Base-by-base conservation (phyloP, 106 monocot species). In the Agapanthus africanus region DNA sequence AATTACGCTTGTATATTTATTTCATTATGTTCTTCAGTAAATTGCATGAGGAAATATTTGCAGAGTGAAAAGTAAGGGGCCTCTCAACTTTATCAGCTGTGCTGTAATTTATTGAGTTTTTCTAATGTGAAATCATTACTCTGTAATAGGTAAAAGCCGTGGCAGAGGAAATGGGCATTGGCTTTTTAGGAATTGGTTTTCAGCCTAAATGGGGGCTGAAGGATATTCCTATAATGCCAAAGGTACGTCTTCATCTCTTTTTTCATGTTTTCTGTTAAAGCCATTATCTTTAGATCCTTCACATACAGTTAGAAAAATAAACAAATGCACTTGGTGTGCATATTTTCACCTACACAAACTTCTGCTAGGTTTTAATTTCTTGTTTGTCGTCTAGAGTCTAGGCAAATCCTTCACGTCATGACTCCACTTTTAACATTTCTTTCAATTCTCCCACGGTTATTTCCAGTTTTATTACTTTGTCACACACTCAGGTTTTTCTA, bases 181-280 rank as follows among this genome's bases (percentile, higher is more conserved):
- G 99, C 67, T 99, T 99, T 76, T 72, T 99, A 28, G 99, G 99
- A 69, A 81, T 90, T 85, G 99, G 99, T 49, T 99, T 93, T 75
- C 99, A 93, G 77, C 99, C 99, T 68, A 99, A 99, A 77, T 99
- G 93, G 93, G 77, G 38, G 35, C 31, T 72, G 34, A 90, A 81
- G 42, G 99, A 99, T 67, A 99, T 93, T 40, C 99, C 99, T 34
- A 78, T 99, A 60, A 99, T 99, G 99, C 99, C 99, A 11, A 99
- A 99, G 85, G 99, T 93, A 73, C 37, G 27, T 28, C 15, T 72
- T 61, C 26, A 61, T 44, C 30, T 30, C n/a, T 63, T 67, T 71
- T 68, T 40, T 66, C 27, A 28, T 41, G n/a, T 27, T 9, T 56
- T 56, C 10, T 22, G 1, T 13, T 47, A 47, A 47, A 47, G 46